Evolutionary conservation across 225 moss, liverwort and hornwort species (phyloP), one percentile per base, ranked within the genome.

Genomic region (Straminergon stramineum): DNA sequence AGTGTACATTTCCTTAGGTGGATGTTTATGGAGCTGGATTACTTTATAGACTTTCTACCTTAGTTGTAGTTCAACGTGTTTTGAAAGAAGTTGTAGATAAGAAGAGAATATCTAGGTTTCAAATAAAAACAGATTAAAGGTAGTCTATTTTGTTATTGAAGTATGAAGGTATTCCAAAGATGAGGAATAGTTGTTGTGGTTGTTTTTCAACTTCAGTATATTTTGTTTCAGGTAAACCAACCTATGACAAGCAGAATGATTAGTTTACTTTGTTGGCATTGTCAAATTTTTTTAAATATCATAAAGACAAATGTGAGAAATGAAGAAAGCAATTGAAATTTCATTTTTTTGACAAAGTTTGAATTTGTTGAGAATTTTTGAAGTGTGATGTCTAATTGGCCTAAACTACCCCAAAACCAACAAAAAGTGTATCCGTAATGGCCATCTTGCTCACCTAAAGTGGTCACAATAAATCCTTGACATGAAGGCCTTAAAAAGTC

Each of bases 11-110:
- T 69, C 4, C 23, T 0, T n/a, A n/a, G 7, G n/a, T 69, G 7
- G 7, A 69, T 0, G 2, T 7, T 69, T n/a, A 13, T 22, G 4
- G 13, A 43, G 12, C 6, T 1, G 0, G 0, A 68, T 13, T 0
- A 1, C 22, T n/a, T 13, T 7, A n/a, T 13, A 1, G n/a, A n/a
- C 13, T 12, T 69, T 7, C 7, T 69, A 69, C 22, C 13, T n/a
- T 22, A 69, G 12, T 24, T 70, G 39, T 39, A 70, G 14, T 5
- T 70, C 14, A 41, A 70, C 14, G 39, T 70, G 8, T 70, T 70
- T 68, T n/a, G 23, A 39, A 69, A 69, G 37, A 37, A 2, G 21
- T 37, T 68, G 21, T 0, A 68, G 0, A 69, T 7, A 23, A 23
- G 7, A 23, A 2, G n/a, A 69, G 1, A 39, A 69, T 69, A 39